Base-by-base conservation (phyloP, 306 rosid genomes). In the Pyrus betulifolia region DNA sequence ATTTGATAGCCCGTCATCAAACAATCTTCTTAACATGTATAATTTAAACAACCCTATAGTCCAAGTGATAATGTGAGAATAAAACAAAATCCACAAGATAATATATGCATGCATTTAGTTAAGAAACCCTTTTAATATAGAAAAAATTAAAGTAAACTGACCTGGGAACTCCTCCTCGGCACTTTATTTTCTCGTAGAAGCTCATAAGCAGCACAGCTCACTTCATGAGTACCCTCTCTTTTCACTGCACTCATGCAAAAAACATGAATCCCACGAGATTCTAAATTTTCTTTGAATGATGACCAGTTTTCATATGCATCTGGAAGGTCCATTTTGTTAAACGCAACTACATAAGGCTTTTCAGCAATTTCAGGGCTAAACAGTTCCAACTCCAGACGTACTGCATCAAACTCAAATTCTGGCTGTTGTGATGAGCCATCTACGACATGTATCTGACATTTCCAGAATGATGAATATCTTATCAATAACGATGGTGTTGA, bases 241-340 rank as follows among this genome's bases (percentile, higher is more conserved):
- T 87, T 84, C 74, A 85, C 88, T 57, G 98, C 93, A 70, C 98
- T 92, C 91, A 92, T 92, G 82, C 97, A 89, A 80, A 88, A 92
- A 78, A 93, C 81, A 67, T 82, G 83, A 74, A 92, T 78, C 80
- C 97, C 98, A 4, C 67, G 87, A 74, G 89, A 87, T 83, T 87
- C 87, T 67, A 95, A 82, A 79, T 58, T 88, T 75, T 86, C 86
- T 86, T 86, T 89, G 88, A 92, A 95, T 51, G 87, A 88, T 71
- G 83, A 81, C 97, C 97, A 95, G 76, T 86, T 91, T 81, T 90
- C 91, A 72, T 82, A 81, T 57, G 93, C 97, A 85, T 95, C 99
- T n/a, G 93, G 97, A 85, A 92, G 97, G 82, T 95, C 99, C 97
- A 95, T 92, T 80, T 95, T 92, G 81, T 95, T 92, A 77, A 84